Evolutionary conservation across 805 yeast species (phyloP).

Genomic region (Millerago galiae): DNA sequence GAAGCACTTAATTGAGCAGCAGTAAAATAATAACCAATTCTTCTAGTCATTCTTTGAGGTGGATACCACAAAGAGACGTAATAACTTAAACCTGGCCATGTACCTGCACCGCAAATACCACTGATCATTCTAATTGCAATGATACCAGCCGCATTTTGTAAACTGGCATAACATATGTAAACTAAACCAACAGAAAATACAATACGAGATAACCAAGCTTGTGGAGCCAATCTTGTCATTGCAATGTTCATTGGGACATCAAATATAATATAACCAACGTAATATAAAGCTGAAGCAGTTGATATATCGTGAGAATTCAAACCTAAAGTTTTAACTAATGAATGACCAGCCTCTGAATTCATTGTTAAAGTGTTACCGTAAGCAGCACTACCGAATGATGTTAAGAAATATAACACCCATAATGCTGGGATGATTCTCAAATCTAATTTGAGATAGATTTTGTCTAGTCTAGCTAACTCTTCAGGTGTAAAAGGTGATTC

Average conservation of each 20-base stretch:
- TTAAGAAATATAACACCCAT: constrained; percentile 72
- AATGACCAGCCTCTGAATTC: constrained; percentile 59
- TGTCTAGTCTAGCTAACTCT: constrained; percentile 37
- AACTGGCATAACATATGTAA: constrained; percentile 64
- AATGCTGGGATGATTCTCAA: constrained; percentile 72
- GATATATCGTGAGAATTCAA: constrained; percentile 54
- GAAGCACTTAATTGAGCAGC: constrained; percentile 91
- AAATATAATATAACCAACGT: constrained; percentile 76
- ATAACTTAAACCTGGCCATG: constrained; percentile 88
- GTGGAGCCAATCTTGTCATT: constrained; percentile 82
- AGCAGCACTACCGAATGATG: constrained; percentile 72
- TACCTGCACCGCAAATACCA: constrained; percentile 78
- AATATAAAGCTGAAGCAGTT: constrained; percentile 74
- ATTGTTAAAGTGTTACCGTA: constrained; percentile 78
- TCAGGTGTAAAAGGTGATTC: constrained; percentile 18
- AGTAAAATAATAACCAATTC: constrained; percentile 85
- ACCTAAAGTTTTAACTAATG: constrained; percentile 45
- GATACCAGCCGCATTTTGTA: constrained; percentile 50
- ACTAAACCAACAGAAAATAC: constrained; percentile 73
- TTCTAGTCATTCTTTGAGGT: constrained; percentile 60
- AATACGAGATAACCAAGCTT: constrained; percentile 77
- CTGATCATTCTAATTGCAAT: constrained; percentile 66
- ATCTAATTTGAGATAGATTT: constrained; percentile 58
- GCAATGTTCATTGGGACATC: constrained; percentile 84
- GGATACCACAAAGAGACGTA: constrained; percentile 85